A percentile compares a stretch with the other conserved stretches of the same genome.
Conservation (phyloP, 2,329 filamentous ascomycete genomes). For the Phyllosticta citribraziliensis region DNA sequence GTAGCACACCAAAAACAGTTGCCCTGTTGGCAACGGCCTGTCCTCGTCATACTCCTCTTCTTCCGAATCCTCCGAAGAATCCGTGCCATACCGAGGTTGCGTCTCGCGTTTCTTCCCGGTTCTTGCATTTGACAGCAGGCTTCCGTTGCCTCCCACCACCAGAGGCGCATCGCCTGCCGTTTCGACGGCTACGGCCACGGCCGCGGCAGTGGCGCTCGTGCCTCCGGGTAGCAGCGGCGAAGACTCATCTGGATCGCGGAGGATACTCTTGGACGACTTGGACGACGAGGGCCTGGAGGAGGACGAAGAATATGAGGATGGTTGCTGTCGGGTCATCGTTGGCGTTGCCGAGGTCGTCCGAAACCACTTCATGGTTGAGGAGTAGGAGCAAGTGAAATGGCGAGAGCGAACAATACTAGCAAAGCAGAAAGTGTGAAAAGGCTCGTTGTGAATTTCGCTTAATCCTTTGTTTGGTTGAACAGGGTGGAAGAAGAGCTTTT, state of each 20-base stretch:
- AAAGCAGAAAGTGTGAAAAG: too few species aligned
- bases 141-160: background rate
- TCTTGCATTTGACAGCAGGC: background rate
- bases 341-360: background rate
- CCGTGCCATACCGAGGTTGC: background rate
- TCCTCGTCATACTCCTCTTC: constrained; percentile 18
- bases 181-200: constrained; percentile 9
- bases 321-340: background rate
- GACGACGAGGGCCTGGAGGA: background rate
- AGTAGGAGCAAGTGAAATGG: too few species aligned
- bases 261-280: background rate
- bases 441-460: too few species aligned
- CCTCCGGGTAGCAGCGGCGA: constrained; percentile 13
- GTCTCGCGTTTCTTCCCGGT: background rate
- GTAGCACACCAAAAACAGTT: constrained; percentile 65
- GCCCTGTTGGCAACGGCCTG: constrained; percentile 28
- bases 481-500: too few species aligned
- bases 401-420: too few species aligned
- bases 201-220: constrained; percentile 15
- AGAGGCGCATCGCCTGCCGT: background rate
- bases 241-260: constrained; percentile 14
- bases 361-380: too few species aligned
- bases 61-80: background rate
- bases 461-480: too few species aligned
- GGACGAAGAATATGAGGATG: background rate